Conservation (phyloP, 805 yeast genomes). For the Pichia thaimueangensis region DNA sequence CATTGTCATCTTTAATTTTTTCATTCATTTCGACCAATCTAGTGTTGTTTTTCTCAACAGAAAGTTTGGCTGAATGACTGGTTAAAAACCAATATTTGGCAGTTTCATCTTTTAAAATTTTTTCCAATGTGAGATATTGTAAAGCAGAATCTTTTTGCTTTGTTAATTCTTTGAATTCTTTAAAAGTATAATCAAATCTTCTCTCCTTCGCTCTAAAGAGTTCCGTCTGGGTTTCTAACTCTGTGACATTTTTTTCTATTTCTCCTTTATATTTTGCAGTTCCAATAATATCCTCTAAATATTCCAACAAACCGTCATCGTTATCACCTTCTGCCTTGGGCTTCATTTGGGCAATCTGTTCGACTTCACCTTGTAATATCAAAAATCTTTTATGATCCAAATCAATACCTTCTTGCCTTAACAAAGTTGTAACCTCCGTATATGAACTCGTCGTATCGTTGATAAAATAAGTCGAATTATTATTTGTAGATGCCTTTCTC, state of each 20-base stretch:
- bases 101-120: conserved; percentile 44
- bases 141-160: conserved; percentile 63
- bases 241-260: conserved; percentile 57
- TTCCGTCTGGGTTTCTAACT: conserved; percentile 72
- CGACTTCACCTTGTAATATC: conserved; percentile 97
- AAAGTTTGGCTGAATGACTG: conserved; percentile 34
- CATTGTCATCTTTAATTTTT: conserved; percentile 7
- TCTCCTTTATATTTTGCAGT: conserved; percentile 75
- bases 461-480: conserved; percentile 71
- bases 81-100: conserved; percentile 53
- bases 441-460: conserved; percentile 66
- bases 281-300: conserved; percentile 94
- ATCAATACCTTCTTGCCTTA: conserved; percentile 83
- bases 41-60: conserved; percentile 35
- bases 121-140: conserved; percentile 57
- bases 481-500: conserved; percentile 72
- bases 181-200: conserved; percentile 72
- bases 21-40: conserved; percentile 5
- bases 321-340: conserved; percentile 89
- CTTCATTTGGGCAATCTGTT: conserved; percentile 97
- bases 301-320: conserved; percentile 92
- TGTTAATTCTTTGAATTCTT: conserved; percentile 60
- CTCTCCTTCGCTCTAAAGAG: conserved; percentile 74
- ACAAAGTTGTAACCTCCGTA: conserved; percentile 66
- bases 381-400: conserved; percentile 90